Conservation (phyloP, 495 filamentous ascomycete genomes). For the Daldinia grandis region DNA sequence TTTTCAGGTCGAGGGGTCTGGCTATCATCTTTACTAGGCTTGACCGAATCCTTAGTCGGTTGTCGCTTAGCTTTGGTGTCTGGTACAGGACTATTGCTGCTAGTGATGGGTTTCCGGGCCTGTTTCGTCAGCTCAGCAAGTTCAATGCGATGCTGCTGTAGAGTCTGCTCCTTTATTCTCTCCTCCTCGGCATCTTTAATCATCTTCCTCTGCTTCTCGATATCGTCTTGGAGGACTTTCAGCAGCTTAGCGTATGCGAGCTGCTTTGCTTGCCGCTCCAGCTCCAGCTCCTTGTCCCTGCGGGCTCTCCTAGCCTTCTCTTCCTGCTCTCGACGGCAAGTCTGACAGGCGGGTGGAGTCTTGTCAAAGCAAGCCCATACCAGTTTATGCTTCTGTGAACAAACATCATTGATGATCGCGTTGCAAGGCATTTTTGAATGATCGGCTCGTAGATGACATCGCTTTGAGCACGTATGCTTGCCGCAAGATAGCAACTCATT, state of each 20-base stretch:
- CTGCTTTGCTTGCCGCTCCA: constrained; percentile 59
- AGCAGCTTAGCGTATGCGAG: constrained; percentile 59
- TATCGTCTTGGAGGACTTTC: constrained; percentile 65
- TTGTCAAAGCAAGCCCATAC: constrained; percentile 46
- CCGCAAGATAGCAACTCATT: constrained; percentile 66
- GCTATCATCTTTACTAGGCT: not conserved
- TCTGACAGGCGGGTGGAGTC: constrained; percentile 49
- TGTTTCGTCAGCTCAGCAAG: constrained; percentile 31
- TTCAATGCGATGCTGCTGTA: constrained; percentile 52
- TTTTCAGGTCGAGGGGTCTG: not conserved
- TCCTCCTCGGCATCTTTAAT: constrained; percentile 58
- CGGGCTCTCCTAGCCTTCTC: constrained; percentile 54
- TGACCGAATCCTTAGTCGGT: not conserved
- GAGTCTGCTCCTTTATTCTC: constrained; percentile 50
- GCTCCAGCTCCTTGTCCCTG: constrained; percentile 64
- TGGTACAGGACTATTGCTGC: not conserved
- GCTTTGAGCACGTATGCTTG: constrained; percentile 66
- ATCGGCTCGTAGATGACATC: constrained; percentile 71
- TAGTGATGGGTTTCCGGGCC: constrained; percentile 34
- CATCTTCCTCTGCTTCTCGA: constrained; percentile 59
- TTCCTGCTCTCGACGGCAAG: constrained; percentile 62
- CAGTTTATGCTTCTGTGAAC: constrained; percentile 61
- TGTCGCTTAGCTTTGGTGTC: not conserved
- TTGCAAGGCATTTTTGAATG: constrained; percentile 71
- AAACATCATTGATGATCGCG: constrained; percentile 56